phyloP scores from a whole-genome alignment of 1,139 yeast genomes.

The Torulaspora globosa region DNA sequence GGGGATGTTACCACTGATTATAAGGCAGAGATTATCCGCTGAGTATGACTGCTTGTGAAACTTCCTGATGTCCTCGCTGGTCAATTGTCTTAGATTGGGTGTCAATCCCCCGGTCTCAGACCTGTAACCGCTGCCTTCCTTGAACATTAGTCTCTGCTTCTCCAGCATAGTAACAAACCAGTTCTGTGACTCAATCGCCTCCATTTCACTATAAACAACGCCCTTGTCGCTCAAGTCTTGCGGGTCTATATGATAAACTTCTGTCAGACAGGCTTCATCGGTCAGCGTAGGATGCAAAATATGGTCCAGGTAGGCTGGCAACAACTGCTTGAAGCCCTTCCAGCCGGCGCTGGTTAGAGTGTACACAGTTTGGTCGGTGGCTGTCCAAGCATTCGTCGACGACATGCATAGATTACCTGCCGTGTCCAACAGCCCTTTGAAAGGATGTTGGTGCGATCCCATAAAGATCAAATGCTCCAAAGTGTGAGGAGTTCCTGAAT shows the following conservation, averaged over 20 bases:
- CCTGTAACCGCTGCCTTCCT: conserved; percentile 67
- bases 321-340: conserved; percentile 81
- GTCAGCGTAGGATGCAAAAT: conserved; percentile 79
- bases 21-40: conserved; percentile 78
- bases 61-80: conserved; percentile 66
- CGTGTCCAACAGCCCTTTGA: conserved; percentile 83
- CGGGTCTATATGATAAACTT: conserved; percentile 92
- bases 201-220: conserved; percentile 97
- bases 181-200: conserved; percentile 80
- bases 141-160: conserved; percentile 59
- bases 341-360: conserved; percentile 92
- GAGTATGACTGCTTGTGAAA: conserved; percentile 73
- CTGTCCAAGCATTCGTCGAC: conserved; percentile 95
- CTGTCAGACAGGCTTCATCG: conserved; percentile 87
- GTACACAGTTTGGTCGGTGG: conserved; percentile 92
- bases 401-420: conserved; percentile 83
- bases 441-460: conserved; percentile 90
- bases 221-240: conserved; percentile 82
- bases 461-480: conserved; percentile 89
- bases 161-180: conserved; percentile 64
- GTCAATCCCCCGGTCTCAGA: conserved; percentile 94
- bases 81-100: conserved; percentile 66
- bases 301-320: conserved; percentile 91
- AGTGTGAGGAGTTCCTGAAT: conserved; percentile 94
- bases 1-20: conserved; percentile 80